Base-by-base conservation (phyloP, 1,139 yeast species). In the Geotrichum fermentans region DNA sequence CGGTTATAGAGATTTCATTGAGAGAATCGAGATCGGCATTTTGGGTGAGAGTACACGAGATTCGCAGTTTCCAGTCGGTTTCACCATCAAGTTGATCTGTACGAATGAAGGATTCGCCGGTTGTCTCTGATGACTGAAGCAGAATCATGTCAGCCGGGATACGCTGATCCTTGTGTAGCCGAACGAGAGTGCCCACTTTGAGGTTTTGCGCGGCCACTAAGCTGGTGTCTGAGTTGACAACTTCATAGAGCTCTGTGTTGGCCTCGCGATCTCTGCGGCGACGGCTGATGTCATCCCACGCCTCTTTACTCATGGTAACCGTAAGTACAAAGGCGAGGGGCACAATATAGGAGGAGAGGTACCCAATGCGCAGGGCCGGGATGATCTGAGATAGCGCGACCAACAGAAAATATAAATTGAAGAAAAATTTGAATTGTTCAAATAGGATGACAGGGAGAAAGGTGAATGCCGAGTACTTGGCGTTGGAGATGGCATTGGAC, bases 41-140 rank as follows among this genome's bases (percentile, higher is more conserved):
- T 66, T 92, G 97, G 0, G 97, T 87, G 26, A 80, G 64, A 10
- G 81, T 75, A 48, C 81, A 76, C 0, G 97, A 94, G 29, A 86
- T 71, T 58, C 96, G 73, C 50, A 94, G 73, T 65, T 94, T 94
- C 99, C 99, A 94, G 68, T 94, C 99, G 11, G 99, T 94, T 66
- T 94, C 99, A 61, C 99, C 99, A 66, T 94, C 99, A 47, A 94
- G 73, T 66, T 94, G 99, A 70, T 94, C 99, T 0, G 99, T 94
- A 60, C 95, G 85, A 56, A 94, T 86, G 61, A 94, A 94, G 0
- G 92, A 79, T 64, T 92, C 99, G 5, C 97, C 98, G 1, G 74
- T 63, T 16, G 68, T 64, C 61, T 90, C 97, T 43, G 90, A 82
- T 0, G 96, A 82, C 62, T 88, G 95, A 40, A 94, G 68, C 33